phyloP scores from a whole-genome alignment of 768 basidiomycete species.

The Galerina marginata region DNA sequence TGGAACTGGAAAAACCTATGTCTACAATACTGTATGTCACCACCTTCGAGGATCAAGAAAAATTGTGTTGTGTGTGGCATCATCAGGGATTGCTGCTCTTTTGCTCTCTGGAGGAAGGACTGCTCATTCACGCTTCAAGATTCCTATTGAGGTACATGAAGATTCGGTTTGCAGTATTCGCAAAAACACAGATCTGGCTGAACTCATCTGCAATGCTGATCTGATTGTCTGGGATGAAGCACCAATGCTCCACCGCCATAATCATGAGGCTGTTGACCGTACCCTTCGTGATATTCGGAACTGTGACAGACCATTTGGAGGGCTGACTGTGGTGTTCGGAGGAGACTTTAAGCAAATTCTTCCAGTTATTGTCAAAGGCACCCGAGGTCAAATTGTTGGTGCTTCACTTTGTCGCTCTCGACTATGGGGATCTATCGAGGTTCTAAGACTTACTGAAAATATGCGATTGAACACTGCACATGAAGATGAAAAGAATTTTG shows the following conservation, averaged over 20 bases:
- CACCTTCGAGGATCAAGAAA: conserved; percentile 30
- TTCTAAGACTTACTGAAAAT: conserved; percentile 42
- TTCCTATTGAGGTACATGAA: conserved; percentile 43
- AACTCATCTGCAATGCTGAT: conserved; percentile 34
- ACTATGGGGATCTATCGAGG: conserved; percentile 40
- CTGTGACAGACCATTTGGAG: conserved; percentile 42
- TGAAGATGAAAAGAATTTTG: conserved; percentile 30
- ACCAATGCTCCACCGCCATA: conserved; percentile 41
- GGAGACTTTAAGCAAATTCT: conserved; percentile 56
- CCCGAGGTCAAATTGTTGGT: conserved; percentile 41
- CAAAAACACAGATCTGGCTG: conserved; percentile 32
- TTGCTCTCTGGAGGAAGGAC: conserved; percentile 50
- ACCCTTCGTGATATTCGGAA: conserved; percentile 39
- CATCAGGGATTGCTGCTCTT: conserved; percentile 54
- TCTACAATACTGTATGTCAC: conserved; percentile 42
- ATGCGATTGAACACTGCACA: conserved; percentile 43
- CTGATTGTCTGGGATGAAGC: conserved; percentile 55
- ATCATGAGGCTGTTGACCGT: conserved; percentile 44
- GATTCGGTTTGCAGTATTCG: conserved; percentile 35
- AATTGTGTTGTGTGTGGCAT: conserved; percentile 53
- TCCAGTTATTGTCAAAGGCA: conserved; percentile 46
- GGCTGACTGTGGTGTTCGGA: conserved; percentile 50
- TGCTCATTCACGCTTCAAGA: conserved; percentile 53
- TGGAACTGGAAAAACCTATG: conserved; percentile 53
- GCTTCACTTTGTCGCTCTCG: conserved; percentile 39